A percentile compares a stretch with the other conserved stretches of the same genome.
phyloP scores from a whole-genome alignment of 192 early-diverging fungal species.

The Chytriomyces sp. region DNA sequence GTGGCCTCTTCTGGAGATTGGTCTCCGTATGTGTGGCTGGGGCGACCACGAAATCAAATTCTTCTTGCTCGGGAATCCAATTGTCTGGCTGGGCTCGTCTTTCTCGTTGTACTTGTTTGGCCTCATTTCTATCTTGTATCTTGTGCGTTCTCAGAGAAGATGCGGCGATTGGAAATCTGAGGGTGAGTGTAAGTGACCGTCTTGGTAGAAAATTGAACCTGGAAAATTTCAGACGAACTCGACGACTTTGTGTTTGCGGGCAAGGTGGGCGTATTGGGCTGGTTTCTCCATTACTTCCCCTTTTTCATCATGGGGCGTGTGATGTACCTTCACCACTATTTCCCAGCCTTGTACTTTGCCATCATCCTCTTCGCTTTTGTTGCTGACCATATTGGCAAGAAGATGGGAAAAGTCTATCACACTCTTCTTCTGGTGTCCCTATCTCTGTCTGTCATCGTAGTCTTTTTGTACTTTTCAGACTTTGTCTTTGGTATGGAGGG shows the following conservation, averaged over 20 bases:
- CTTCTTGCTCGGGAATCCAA: conserved; percentile 89
- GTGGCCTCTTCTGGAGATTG: conserved; percentile 89
- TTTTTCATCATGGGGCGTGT: conserved; percentile 97
- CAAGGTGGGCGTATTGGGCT: conserved; percentile 77
- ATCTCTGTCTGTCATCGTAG: conserved; percentile 33
- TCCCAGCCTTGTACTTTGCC: conserved; percentile 93
- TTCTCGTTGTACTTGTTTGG: conserved; percentile 56
- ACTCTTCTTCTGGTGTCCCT: conserved; percentile 40
- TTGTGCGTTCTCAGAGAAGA: conserved; percentile 65
- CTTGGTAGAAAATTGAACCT: background rate
- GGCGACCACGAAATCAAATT: conserved; percentile 81
- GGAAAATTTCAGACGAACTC: conserved; percentile 46
- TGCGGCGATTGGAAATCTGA: conserved; percentile 58
- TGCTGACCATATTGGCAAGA: conserved; percentile 68
- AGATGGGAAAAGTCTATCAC: conserved; percentile 40
- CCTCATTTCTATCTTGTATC: conserved; percentile 50
- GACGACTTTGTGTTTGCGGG: conserved; percentile 71
- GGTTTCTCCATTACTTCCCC: conserved; percentile 91
- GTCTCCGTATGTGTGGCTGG: conserved; percentile 95
- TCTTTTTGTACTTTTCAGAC: conserved; percentile 77
- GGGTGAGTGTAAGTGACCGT: conserved; percentile 12
- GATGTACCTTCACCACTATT: conserved; percentile 96
- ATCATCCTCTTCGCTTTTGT: conserved; percentile 77
- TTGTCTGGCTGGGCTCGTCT: conserved; percentile 84
- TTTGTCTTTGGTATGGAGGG: conserved; percentile 82